phyloP scores from a whole-genome alignment of 768 basidiomycete species.

The Dendrothele bispora region DNA sequence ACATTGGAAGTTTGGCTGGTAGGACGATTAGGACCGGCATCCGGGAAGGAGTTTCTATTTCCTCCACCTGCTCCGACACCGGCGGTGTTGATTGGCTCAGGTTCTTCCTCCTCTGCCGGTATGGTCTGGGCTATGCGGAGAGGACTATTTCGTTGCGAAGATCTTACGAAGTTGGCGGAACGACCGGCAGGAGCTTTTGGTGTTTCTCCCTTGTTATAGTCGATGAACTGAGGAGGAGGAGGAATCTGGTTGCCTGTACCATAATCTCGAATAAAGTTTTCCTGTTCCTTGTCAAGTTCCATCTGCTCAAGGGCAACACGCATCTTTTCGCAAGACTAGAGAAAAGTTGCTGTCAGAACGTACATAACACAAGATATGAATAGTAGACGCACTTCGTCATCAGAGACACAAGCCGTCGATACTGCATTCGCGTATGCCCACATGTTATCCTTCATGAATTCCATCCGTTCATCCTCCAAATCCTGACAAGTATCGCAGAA shows the following conservation, averaged over 20 bases:
- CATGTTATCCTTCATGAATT: slow-evolving; percentile 92
- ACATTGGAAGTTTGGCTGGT: slow-evolving; percentile 25
- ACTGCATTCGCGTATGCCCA: slow-evolving; percentile 97
- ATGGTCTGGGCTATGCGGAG: slow-evolving; percentile 1
- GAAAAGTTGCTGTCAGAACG: slow-evolving; percentile 3
- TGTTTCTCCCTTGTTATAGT: slow-evolving; percentile 3
- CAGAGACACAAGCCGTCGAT: slow-evolving; percentile 92
- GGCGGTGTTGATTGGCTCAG: slow-evolving; percentile 55
- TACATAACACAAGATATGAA: neutral
- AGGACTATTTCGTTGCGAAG: slow-evolving; percentile 4
- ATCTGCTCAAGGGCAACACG: slow-evolving; percentile 67
- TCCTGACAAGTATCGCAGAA: slow-evolving; percentile 97
- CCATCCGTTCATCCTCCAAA: slow-evolving; percentile 91
- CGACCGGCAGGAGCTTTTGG: neutral
- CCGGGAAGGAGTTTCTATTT: slow-evolving; percentile 31
- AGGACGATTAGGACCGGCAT: slow-evolving; percentile 24
- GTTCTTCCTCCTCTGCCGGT: slow-evolving; percentile 39
- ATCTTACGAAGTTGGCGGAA: slow-evolving; percentile 5
- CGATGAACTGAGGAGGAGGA: slow-evolving; percentile 63
- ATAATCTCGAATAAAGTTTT: slow-evolving; percentile 64
- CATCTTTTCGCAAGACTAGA: slow-evolving; percentile 68
- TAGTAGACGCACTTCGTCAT: slow-evolving; percentile 81
- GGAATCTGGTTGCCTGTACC: slow-evolving; percentile 67
- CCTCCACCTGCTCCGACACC: slow-evolving; percentile 72
- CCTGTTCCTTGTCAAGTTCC: slow-evolving; percentile 66